Percentiles rank a stretch among this genome's conserved stretches.
These are phyloP conservation scores for Leishmania aethiopica DNA, from an alignment of 208 protist species.

Conservation along the genomic window DNA sequence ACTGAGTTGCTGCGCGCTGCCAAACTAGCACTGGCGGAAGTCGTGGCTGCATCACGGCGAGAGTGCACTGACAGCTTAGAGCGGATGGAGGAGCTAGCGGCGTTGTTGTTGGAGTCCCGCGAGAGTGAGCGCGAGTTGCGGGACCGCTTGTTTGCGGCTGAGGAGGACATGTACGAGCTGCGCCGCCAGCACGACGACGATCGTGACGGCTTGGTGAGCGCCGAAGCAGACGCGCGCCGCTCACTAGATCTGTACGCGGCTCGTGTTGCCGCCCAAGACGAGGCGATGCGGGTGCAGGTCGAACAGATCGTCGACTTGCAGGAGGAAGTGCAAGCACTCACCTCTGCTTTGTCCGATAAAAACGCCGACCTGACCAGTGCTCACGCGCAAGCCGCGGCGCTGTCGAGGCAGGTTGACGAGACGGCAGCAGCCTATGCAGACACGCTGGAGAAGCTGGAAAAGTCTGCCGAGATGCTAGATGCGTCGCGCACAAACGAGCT, in stretches of 20 bases:
- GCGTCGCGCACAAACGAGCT: constrained; percentile 41
- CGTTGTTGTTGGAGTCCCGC: constrained; percentile 53
- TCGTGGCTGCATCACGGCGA: constrained; percentile 39
- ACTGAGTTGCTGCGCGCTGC: constrained; percentile 23
- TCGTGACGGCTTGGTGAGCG: constrained; percentile 5
- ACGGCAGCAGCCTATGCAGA: constrained; percentile 46
- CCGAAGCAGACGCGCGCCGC: constrained; percentile 26
- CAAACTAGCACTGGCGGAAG: constrained; percentile 22
- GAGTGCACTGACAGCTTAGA: constrained; percentile 69
- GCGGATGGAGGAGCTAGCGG: constrained; percentile 68
- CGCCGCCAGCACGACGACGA: constrained; percentile 13
- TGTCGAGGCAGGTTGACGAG: constrained; percentile 35
- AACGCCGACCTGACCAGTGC: not conserved
- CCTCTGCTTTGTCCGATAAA: not conserved
- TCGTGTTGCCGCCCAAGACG: constrained; percentile 27
- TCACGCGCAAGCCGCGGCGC: not conserved
- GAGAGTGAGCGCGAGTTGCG: constrained; percentile 50
- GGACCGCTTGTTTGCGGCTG: constrained; percentile 39
- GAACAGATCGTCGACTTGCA: constrained; percentile 45
- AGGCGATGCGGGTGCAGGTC: constrained; percentile 34
- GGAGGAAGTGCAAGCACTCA: constrained; percentile 44
- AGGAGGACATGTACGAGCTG: constrained; percentile 41
- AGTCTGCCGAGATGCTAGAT: constrained; percentile 49
- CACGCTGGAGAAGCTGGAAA: constrained; percentile 50
- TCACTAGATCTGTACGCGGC: constrained; percentile 18